Percentiles rank a stretch among this genome's conserved stretches.
phyloP scores from a whole-genome alignment of 345 rosid species.

The Acer negundo region DNA sequence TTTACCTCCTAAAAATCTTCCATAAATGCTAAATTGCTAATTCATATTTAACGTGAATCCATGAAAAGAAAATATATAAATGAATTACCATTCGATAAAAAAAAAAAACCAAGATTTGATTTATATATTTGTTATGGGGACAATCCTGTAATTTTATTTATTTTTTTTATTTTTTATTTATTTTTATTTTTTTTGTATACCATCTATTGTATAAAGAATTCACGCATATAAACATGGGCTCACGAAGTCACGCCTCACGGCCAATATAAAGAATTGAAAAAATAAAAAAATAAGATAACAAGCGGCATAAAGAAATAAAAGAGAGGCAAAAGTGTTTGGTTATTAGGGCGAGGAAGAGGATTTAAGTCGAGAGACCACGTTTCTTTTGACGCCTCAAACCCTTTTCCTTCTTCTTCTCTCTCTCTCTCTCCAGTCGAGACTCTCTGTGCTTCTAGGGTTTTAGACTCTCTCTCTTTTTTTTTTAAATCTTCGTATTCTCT shows the following conservation, averaged over 20 bases:
- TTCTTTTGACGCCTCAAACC: constrained; percentile 25
- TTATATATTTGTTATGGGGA: too few relatives aligned
- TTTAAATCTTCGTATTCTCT: constrained; percentile 10
- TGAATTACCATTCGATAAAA: too few relatives aligned
- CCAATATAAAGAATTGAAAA: too few relatives aligned
- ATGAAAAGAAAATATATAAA: not conserved
- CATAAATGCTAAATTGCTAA: not conserved
- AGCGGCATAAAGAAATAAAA: not conserved
- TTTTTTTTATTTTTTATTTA: too few relatives aligned
- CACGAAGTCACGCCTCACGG: too few relatives aligned
- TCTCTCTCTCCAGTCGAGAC: not conserved
- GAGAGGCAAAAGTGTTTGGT: constrained; percentile 18
- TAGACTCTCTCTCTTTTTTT: constrained; percentile 14
- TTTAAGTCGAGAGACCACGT: constrained; percentile 21
- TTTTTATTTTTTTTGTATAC: too few relatives aligned
- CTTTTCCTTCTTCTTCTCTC: not conserved
- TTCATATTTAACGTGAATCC: not conserved
- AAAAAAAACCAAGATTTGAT: too few relatives aligned
- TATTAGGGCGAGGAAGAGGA: constrained; percentile 22
- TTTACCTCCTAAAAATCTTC: not conserved
- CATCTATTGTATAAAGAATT: too few relatives aligned
- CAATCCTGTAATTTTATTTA: too few relatives aligned
- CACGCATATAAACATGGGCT: too few relatives aligned
- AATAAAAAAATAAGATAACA: not conserved
- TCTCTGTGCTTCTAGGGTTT: constrained; percentile 60